phyloP scores from a whole-genome alignment of 179 eudicot species.

The Kewa caespitosa region DNA sequence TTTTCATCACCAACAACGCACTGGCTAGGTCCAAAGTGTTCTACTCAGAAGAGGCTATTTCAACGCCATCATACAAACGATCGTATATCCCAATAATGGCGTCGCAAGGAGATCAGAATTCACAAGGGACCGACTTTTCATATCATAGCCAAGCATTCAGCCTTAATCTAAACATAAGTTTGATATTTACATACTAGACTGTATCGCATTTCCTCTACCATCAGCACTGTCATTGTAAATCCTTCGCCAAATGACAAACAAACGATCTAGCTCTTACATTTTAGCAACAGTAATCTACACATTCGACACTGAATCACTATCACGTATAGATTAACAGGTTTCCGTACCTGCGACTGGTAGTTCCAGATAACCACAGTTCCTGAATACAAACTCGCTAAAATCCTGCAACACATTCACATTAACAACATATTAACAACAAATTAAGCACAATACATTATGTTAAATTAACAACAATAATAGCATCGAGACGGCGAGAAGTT shows the following conservation, averaged over 20 bases:
- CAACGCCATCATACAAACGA: no score
- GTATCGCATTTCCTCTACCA: not conserved
- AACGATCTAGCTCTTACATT: not conserved
- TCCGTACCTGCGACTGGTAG: conserved; percentile 88
- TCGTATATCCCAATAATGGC: not conserved
- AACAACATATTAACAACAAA: not conserved
- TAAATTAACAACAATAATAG: no score
- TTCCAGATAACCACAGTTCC: conserved; percentile 91
- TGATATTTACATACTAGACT: not conserved
- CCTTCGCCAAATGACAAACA: not conserved
- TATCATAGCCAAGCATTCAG: not conserved
- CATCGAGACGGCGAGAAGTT: not conserved
- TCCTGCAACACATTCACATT: conserved; percentile 28
- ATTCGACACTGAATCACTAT: not conserved
- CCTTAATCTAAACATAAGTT: not conserved
- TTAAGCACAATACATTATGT: no score
- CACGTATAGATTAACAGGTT: not conserved
- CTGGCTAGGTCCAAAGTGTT: not conserved
- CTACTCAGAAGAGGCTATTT: no score
- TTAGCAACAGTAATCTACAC: not conserved
- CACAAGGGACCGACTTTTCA: not conserved
- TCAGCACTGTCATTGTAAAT: not conserved
- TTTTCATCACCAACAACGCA: not conserved
- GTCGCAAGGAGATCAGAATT: not conserved
- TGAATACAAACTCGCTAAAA: conserved; percentile 87